Evolutionary conservation across 73 alveolate species (phyloP).

Genomic region (Paramecium pentaurelia): DNA sequence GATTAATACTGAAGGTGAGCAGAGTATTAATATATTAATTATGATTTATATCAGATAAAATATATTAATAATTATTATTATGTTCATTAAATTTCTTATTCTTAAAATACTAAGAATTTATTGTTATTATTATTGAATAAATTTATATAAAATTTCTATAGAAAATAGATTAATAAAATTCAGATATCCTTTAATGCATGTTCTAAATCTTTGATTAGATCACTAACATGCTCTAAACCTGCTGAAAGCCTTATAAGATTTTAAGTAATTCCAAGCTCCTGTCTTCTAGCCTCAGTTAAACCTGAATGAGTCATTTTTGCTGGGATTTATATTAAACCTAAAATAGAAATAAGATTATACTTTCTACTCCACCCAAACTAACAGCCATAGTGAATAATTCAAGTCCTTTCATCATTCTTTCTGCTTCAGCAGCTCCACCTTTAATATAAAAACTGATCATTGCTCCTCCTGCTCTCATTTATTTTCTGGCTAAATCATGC

Average conservation of each 20-base stretch:
- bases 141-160: neutral
- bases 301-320: conserved; percentile 93
- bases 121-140: no score
- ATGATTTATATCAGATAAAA: neutral
- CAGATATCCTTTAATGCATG: conserved; percentile 68
- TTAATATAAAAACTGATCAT: conserved; percentile 84
- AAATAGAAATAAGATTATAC: conserved; percentile 10
- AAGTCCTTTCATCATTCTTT: conserved; percentile 73
- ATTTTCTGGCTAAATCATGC: conserved; percentile 91
- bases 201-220: conserved; percentile 82
- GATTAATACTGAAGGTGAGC: neutral
- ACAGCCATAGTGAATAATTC: conserved; percentile 89
- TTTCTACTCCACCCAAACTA: conserved; percentile 94
- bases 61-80: no score
- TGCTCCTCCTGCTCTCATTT: conserved; percentile 86
- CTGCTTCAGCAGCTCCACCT: conserved; percentile 80
- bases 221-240: conserved; percentile 90
- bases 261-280: conserved; percentile 83
- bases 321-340: conserved; percentile 55
- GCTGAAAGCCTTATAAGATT: conserved; percentile 83
- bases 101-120: no score
- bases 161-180: neutral
- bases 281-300: conserved; percentile 87
- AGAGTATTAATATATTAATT: neutral
- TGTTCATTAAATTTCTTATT: neutral